Evolutionary conservation across 148 eudicot species (phyloP).

Genomic region (Arbutus unedo): DNA sequence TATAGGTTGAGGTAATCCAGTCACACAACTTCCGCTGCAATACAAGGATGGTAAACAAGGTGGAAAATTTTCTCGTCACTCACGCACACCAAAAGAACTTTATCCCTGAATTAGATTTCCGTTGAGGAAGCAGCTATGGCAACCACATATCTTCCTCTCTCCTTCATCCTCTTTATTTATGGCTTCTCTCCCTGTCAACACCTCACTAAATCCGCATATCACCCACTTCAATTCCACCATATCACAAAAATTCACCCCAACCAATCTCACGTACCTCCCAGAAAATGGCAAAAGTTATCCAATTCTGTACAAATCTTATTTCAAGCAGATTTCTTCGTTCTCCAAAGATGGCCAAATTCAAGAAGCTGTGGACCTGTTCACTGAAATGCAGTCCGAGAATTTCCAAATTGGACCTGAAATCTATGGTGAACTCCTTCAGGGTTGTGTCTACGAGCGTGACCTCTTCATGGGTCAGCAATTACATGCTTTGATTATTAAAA

Average conservation of each 20-base stretch:
- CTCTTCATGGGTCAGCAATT: constrained; percentile 48
- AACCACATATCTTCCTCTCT: not conserved
- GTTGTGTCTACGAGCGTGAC: constrained; percentile 37
- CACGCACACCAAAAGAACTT: not conserved
- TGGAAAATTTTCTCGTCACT: not conserved
- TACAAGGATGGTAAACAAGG: not conserved
- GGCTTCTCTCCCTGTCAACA: constrained; percentile 38
- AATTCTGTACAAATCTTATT: constrained; percentile 20
- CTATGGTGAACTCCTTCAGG: constrained; percentile 49
- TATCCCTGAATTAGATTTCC: not conserved
- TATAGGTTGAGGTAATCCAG: not conserved
- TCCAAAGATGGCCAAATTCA: constrained; percentile 33
- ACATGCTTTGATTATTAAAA: constrained; percentile 47
- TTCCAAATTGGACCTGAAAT: constrained; percentile 34
- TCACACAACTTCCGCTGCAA: not conserved
- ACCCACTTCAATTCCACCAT: constrained; percentile 10
- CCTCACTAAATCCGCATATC: constrained; percentile 15
- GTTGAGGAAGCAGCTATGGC: not conserved
- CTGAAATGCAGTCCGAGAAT: constrained; percentile 28
- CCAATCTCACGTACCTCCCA: constrained; percentile 21
- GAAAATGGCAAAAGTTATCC: constrained; percentile 16
- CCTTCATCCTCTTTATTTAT: constrained; percentile 30
- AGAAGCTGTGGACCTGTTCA: constrained; percentile 37
- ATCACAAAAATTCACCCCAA: constrained; percentile 13
- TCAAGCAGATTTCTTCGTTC: constrained; percentile 24